Base-by-base conservation (phyloP, 257 asterid genomes). In the Thymus quinquecostatus region DNA sequence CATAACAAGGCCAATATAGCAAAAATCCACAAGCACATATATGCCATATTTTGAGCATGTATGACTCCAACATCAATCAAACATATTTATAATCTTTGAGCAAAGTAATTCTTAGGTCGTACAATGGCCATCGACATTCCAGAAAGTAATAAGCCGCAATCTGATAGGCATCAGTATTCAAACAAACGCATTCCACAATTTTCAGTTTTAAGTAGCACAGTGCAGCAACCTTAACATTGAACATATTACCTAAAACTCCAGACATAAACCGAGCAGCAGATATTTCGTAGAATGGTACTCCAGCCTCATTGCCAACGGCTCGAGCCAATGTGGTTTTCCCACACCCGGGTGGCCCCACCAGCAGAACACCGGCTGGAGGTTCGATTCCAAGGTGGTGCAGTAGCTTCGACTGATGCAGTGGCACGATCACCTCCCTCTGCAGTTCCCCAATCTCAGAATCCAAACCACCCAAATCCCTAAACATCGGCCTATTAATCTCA, bases 341-440 rank as follows among this genome's bases (percentile, higher is more conserved):
- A 83, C 98, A 93, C 0, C 97, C 97, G 10, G 97, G 97, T 12
- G 97, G 97, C 5, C 98, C 98, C 7, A 91, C 89, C 30, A 94
- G 76, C 79, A 94, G 77, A 64, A 94, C 84, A 58, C 96, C 96
- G 12, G 91, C 50, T 66, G 84, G 69, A 29, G 98, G 96, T 74
- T 79, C 84, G 57, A 86, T 90, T 30, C 98, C 96, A 6, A 91
- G 72, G 64, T 73, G 62, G 54, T 67, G 78, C 1, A 86, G 86
- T 62, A 87, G 36, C 77, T 85, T 84, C 1, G 92, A 91, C 71
- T 84, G 85, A 69, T 63, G 84, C 72, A 89, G 68, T 0, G 97
- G 98, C 67, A 87, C 79, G 55, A 93, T 74, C 7, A 89, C 90
- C 76, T 92, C 87, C 89, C 80, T 84, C 72, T 70, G 74, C 62